Evolutionary conservation across 1,284 basidiomycete genomes (phyloP).

Genomic region (Porogramme epimiltina): DNA sequence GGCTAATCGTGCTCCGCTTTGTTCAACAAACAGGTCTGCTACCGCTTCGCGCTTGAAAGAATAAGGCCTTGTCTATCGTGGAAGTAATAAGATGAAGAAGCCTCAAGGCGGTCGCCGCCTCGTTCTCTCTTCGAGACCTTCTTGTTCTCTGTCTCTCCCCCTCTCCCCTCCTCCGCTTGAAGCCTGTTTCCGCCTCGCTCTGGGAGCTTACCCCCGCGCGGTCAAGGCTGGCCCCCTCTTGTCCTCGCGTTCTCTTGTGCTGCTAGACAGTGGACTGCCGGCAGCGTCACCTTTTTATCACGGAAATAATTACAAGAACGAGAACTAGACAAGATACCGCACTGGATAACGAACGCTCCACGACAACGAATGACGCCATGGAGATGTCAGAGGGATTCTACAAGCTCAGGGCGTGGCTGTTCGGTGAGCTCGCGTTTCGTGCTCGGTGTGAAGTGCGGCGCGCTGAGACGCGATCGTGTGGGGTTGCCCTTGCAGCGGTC

Average conservation of each 20-base stretch:
- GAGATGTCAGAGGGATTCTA: slow-evolving; percentile 41
- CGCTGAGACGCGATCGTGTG: slow-evolving; percentile 1
- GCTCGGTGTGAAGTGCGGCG: background rate
- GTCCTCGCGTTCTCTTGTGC: slow-evolving; percentile 1
- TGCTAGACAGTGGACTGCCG: slow-evolving; percentile 2
- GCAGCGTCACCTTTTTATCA: slow-evolving; percentile 2
- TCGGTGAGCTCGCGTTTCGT: slow-evolving; percentile 37
- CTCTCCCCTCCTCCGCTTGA: background rate
- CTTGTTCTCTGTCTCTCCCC: slow-evolving; percentile 4
- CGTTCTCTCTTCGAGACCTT: slow-evolving; percentile 10
- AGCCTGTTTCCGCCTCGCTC: slow-evolving; percentile 2
- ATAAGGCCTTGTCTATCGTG: slow-evolving; percentile 7
- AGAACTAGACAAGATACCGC: background rate
- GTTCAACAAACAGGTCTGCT: slow-evolving; percentile 3
- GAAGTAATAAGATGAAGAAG: slow-evolving; percentile 7
- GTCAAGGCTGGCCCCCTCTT: slow-evolving; percentile 9
- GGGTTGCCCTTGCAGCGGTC: slow-evolving; percentile 32
- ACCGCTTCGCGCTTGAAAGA: slow-evolving; percentile 9
- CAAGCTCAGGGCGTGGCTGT: slow-evolving; percentile 39
- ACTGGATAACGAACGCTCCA: background rate
- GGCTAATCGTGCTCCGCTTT: no score
- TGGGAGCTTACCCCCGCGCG: slow-evolving; percentile 1
- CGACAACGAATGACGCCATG: slow-evolving; percentile 29
- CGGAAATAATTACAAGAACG: no score
- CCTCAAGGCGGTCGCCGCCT: background rate